Conservation (phyloP, 2,329 filamentous ascomycete genomes). For the Fusarium musae region DNA sequence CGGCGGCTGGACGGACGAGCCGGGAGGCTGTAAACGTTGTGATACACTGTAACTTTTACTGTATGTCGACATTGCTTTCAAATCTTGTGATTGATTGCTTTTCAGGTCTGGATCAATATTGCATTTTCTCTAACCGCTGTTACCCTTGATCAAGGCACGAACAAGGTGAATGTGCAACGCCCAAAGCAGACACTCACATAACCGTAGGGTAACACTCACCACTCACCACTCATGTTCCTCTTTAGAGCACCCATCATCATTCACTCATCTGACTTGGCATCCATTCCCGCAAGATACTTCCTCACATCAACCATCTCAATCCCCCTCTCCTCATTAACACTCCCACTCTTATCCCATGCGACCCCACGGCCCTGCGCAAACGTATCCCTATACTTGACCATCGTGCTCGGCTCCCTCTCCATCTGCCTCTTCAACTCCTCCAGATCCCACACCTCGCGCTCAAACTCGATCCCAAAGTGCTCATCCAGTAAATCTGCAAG, state of each 20-base stretch:
- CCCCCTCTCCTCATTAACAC: constrained; percentile 62
- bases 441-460: constrained; percentile 61
- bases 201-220: not conserved
- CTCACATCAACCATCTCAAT: constrained; percentile 58
- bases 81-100: not conserved
- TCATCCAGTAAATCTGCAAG: constrained; percentile 64
- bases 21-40: not conserved
- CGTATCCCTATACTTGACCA: constrained; percentile 70
- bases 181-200: not conserved
- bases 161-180: not conserved
- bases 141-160: too few species aligned
- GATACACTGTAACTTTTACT: not conserved
- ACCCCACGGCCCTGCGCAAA: constrained; percentile 70
- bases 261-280: constrained; percentile 16
- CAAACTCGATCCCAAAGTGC: constrained; percentile 53
- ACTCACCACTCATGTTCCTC: not conserved
- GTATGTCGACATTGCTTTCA: not conserved
- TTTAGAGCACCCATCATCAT: not conserved
- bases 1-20: not conserved
- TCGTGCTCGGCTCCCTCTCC: constrained; percentile 57
- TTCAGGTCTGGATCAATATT: not conserved
- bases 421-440: constrained; percentile 58
- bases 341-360: constrained; percentile 65
- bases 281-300: constrained; percentile 49
- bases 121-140: not conserved